These are phyloP conservation scores for Cladophialophora exuberans DNA, from an alignment of 2,329 filamentous ascomycete genomes.

Conservation along the genomic window DNA sequence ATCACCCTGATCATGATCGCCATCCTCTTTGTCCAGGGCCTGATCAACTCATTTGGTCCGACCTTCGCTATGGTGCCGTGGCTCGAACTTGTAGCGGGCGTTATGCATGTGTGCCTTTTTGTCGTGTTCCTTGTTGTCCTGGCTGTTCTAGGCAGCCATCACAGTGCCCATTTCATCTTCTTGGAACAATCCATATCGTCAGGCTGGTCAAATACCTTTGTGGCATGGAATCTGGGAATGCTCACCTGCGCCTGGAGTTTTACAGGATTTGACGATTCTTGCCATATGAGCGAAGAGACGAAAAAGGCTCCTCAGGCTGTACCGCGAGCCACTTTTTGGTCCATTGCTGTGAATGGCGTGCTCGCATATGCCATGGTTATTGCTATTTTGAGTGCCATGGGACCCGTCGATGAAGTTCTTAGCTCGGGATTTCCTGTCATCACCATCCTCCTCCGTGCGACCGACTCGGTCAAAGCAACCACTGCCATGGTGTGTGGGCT, in stretches of 20 bases:
- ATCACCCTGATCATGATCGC: constrained; percentile 6
- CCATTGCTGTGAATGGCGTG: background rate
- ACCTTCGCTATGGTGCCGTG: constrained; percentile 1
- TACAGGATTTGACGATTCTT: constrained; percentile 5
- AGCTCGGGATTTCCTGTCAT: constrained; percentile 1
- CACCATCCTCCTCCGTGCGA: constrained; percentile 1
- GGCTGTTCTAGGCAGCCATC: constrained; percentile 1
- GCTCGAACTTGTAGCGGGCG: constrained; percentile 4
- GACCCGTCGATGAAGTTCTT: constrained; percentile 2
- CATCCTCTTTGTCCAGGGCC: background rate
- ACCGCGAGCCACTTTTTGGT: constrained; percentile 5
- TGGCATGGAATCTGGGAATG: constrained; percentile 6
- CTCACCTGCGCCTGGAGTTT: constrained; percentile 8
- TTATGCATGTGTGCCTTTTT: constrained; percentile 4
- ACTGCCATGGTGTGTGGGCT: constrained; percentile 6
- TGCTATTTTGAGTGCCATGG: constrained; percentile 4
- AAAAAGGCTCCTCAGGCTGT: constrained; percentile 5
- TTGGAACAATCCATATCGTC: constrained; percentile 5
- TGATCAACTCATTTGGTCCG: constrained; percentile 2
- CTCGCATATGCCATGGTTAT: constrained; percentile 8
- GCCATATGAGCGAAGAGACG: constrained; percentile 4
- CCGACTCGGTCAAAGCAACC: constrained; percentile 1
- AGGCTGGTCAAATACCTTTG: background rate
- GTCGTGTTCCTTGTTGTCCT: constrained; percentile 1
- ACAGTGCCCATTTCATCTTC: constrained; percentile 1